phyloP scores from a whole-genome alignment of 2,329 filamentous ascomycete species.

The Venturia oleaginea region DNA sequence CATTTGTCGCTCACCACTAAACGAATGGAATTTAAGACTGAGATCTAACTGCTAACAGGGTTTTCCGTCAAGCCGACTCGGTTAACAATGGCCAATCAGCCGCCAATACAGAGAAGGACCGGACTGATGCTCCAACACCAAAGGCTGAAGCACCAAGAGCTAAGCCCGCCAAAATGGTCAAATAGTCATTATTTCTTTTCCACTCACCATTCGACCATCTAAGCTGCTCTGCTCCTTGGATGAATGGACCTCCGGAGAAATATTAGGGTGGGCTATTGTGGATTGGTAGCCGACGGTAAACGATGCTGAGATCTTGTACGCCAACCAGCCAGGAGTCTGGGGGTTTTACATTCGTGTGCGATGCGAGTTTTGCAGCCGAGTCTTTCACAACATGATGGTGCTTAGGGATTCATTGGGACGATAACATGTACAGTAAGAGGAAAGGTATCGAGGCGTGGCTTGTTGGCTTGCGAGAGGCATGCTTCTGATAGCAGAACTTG shows the following conservation, averaged over 20 bases:
- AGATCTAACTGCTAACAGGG: constrained; percentile 2
- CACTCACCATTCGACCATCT: neutral
- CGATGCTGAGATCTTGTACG: neutral
- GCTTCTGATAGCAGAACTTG: neutral
- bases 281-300: neutral
- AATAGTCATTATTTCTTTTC: neutral
- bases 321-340: neutral
- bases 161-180: neutral
- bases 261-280: neutral
- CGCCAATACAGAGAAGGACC: neutral
- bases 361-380: neutral
- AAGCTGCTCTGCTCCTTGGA: neutral
- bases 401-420: neutral
- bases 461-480: neutral
- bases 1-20: constrained; percentile 23
- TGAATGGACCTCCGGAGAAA: neutral
- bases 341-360: neutral
- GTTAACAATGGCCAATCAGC: neutral
- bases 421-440: neutral
- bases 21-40: neutral
- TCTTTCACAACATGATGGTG: neutral
- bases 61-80: neutral
- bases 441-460: neutral
- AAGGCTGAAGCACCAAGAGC: neutral
- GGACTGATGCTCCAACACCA: neutral